Evolutionary conservation across 225 moss, liverwort and hornwort genomes (phyloP).

Genomic region (Marchantia polymorpha): DNA sequence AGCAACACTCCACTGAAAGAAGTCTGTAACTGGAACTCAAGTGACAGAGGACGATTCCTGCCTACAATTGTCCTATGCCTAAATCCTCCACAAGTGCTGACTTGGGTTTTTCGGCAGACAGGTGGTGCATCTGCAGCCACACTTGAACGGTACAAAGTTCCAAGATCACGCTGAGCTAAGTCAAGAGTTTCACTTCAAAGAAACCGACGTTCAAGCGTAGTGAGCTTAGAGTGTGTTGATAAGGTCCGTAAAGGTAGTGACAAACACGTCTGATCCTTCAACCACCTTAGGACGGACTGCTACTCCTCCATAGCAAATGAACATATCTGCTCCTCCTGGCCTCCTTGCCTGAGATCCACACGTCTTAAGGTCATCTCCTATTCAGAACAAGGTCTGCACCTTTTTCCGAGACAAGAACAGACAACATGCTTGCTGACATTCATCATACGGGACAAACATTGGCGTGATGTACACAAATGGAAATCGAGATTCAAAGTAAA

Average conservation of each 20-base stretch:
- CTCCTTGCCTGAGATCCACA: conserved; percentile 60
- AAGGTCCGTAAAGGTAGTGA: conserved; percentile 68
- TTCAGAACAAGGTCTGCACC: not conserved
- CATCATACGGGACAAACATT: not conserved
- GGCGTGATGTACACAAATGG: not conserved
- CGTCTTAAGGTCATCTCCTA: not conserved
- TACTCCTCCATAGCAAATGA: conserved; percentile 88
- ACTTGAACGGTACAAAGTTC: not conserved
- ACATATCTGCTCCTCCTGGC: conserved; percentile 83
- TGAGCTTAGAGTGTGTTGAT: conserved; percentile 38
- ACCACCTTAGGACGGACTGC: conserved; percentile 69
- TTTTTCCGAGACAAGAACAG: too few species aligned
- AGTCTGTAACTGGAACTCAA: too few species aligned
- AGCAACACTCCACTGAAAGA: too few species aligned
- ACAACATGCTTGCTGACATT: not conserved
- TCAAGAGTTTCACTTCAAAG: not conserved
- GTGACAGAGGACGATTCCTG: not conserved
- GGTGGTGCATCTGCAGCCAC: not conserved
- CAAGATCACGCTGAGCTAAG: not conserved
- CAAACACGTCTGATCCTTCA: conserved; percentile 83
- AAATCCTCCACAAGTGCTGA: not conserved
- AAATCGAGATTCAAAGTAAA: not conserved
- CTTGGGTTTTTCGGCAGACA: not conserved
- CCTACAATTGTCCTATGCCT: not conserved
- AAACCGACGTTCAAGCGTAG: not conserved